These are phyloP conservation scores for Alternaria sp. DNA, from an alignment of 2,329 filamentous ascomycete genomes.

Conservation along the genomic window DNA sequence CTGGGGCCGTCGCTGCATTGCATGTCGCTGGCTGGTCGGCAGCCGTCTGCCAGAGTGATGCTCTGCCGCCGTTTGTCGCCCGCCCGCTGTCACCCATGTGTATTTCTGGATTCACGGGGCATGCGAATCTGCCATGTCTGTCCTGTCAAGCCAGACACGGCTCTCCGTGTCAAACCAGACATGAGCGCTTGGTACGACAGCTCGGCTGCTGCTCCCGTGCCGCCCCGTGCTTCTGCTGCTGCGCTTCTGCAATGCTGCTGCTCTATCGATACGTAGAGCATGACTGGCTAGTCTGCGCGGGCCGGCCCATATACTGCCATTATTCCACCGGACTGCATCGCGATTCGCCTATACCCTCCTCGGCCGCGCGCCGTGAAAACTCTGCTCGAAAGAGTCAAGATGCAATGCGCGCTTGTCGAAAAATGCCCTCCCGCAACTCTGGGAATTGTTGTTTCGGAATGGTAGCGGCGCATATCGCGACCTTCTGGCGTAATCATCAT, in stretches of 20 bases:
- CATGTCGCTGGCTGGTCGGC: constrained; percentile 11
- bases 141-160: neutral
- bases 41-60: constrained; percentile 28
- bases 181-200: constrained; percentile 34
- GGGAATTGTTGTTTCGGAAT: constrained; percentile 7
- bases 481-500: constrained; percentile 22
- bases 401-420: constrained; percentile 18
- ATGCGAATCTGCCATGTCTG: neutral
- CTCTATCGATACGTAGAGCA: constrained; percentile 30
- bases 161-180: constrained; percentile 2
- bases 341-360: constrained; percentile 32
- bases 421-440: constrained; percentile 12
- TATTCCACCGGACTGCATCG: constrained; percentile 26
- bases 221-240: constrained; percentile 15
- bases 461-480: constrained; percentile 18
- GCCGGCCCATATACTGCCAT: constrained; percentile 41
- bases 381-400: constrained; percentile 35
- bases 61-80: constrained; percentile 30
- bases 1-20: constrained; percentile 16
- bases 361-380: constrained; percentile 27
- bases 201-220: constrained; percentile 31
- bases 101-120: constrained; percentile 9
- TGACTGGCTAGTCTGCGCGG: constrained; percentile 40
- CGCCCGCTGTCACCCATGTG: constrained; percentile 19
- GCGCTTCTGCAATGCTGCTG: constrained; percentile 1